Evolutionary conservation across 768 basidiomycete species (phyloP).

Genomic region (Pleurotus djamor): DNA sequence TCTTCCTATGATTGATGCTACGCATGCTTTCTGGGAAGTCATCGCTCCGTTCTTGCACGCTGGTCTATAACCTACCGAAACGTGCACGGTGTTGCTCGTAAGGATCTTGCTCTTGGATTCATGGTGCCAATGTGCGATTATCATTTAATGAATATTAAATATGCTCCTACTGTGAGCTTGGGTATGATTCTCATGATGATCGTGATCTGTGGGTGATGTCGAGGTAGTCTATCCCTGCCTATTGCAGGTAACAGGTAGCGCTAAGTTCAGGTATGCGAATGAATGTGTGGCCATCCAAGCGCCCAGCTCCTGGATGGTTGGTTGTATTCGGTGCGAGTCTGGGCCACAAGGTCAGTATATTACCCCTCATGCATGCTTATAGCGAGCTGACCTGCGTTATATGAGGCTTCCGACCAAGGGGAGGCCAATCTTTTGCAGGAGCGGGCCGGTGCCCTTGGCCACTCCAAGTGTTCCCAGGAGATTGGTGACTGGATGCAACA

Average conservation of each 20-base stretch:
- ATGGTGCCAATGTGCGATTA: too few relatives aligned
- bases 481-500: neutral
- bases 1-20: slow-evolving; percentile 52
- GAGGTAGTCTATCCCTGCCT: neutral
- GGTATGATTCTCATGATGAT: neutral
- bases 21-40: slow-evolving; percentile 34
- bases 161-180: neutral
- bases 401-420: neutral
- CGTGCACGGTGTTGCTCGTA: too few relatives aligned
- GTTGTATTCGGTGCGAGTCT: neutral
- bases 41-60: slow-evolving; percentile 26
- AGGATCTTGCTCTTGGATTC: too few relatives aligned
- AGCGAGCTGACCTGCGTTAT: neutral
- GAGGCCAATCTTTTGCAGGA: neutral
- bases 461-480: neutral
- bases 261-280: neutral
- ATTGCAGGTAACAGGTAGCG: neutral
- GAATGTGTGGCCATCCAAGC: neutral
- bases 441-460: neutral
- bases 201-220: neutral
- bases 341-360: neutral
- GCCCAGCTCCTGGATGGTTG: neutral
- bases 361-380: neutral
- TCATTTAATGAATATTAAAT: neutral
- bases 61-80: neutral